phyloP scores from a whole-genome alignment of 176 grass and related monocot species.

The Oryza meridionalis region DNA sequence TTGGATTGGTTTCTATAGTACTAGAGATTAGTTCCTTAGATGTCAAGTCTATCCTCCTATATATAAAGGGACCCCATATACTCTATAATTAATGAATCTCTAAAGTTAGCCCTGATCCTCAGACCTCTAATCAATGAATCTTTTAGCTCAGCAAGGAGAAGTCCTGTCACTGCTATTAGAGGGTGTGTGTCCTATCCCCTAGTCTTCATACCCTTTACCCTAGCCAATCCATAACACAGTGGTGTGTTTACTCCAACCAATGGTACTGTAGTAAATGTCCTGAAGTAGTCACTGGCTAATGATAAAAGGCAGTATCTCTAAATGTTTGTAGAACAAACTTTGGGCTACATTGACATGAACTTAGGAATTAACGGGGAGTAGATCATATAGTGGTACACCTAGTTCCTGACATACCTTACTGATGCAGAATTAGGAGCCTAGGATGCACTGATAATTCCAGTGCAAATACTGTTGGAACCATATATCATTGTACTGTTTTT shows the following conservation, averaged over 20 bases:
- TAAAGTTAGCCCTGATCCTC: too few relatives aligned
- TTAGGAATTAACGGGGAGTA: neutral
- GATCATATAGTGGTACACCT: neutral
- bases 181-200: too few relatives aligned
- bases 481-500: neutral
- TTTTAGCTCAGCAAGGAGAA: too few relatives aligned
- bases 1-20: too few relatives aligned
- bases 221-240: neutral
- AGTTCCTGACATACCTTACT: constrained; percentile 6
- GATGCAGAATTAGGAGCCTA: neutral
- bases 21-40: too few relatives aligned
- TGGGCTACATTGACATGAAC: neutral
- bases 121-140: too few relatives aligned
- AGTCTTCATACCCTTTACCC: too few relatives aligned
- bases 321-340: neutral
- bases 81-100: too few relatives aligned
- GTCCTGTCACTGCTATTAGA: too few relatives aligned
- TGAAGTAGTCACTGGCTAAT: neutral
- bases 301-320: neutral
- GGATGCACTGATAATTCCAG: neutral
- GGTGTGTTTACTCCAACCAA: neutral
- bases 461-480: constrained; percentile 9
- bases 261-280: neutral
- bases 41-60: too few relatives aligned
- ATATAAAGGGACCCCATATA: too few relatives aligned